phyloP scores from a whole-genome alignment of 495 filamentous ascomycete genomes.

The Lindgomyces ingoldianus region DNA sequence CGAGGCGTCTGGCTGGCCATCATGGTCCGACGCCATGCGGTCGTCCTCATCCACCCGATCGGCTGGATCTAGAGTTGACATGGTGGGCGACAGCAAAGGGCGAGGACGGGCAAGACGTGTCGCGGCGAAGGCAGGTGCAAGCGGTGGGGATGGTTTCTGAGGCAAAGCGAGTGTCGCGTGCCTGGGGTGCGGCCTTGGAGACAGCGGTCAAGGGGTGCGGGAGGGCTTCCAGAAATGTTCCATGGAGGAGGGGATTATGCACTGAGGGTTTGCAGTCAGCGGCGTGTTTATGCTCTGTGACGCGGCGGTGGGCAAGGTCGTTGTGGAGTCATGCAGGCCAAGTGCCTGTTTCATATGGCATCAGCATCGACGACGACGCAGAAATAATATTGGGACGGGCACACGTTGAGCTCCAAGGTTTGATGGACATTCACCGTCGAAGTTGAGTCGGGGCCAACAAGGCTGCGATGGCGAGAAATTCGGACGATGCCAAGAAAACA shows the following conservation, averaged over 20 bases:
- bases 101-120: constrained; percentile 6
- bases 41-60: constrained; percentile 20
- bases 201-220: constrained; percentile 27
- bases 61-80: constrained; percentile 18
- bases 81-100: background rate
- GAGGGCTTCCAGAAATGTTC: constrained; percentile 35
- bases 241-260: constrained; percentile 17
- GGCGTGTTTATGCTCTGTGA: constrained; percentile 4
- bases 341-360: constrained; percentile 13
- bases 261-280: constrained; percentile 12
- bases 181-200: background rate
- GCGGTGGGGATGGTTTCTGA: constrained; percentile 14
- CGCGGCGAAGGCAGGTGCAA: constrained; percentile 16
- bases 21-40: constrained; percentile 8
- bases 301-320: background rate
- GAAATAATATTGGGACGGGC: background rate
- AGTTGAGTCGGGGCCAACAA: too few relatives aligned
- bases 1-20: constrained; percentile 14
- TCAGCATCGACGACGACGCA: background rate
- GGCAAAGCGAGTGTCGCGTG: constrained; percentile 24
- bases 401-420: too few relatives aligned
- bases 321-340: constrained; percentile 13
- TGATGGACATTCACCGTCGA: too few relatives aligned
- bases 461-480: too few relatives aligned
- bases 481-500: background rate